Percentiles rank a stretch among this genome's conserved stretches.
These are phyloP conservation scores for Naganishia kalamii DNA, from an alignment of 768 basidiomycete genomes.

Conservation along the genomic window DNA sequence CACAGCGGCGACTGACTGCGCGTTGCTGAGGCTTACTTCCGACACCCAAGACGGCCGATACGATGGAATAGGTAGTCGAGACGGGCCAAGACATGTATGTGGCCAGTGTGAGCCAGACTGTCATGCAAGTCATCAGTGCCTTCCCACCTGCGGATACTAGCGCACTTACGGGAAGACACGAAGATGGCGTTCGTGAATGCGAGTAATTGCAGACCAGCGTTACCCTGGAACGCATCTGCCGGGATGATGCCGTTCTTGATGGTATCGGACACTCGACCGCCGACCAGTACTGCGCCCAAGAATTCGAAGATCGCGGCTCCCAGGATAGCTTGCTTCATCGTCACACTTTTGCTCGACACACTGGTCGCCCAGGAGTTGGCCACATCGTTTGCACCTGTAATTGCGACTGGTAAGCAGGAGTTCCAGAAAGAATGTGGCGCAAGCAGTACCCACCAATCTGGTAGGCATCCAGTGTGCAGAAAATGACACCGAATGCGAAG, in stretches of 20 bases:
- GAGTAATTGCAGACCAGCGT: conserved; percentile 49
- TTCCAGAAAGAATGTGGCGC: background rate
- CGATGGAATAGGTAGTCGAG: conserved; percentile 50
- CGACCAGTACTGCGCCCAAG: conserved; percentile 48
- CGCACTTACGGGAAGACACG: conserved; percentile 29
- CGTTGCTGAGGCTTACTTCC: conserved; percentile 28
- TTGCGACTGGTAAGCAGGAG: background rate
- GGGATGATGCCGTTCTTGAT: conserved; percentile 47
- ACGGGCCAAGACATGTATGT: conserved; percentile 48
- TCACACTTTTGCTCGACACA: conserved; percentile 48
- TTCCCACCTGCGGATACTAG: background rate
- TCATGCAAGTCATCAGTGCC: background rate
- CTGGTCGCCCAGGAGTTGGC: conserved; percentile 48
- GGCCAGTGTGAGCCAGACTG: conserved; percentile 37
- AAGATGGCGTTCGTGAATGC: conserved; percentile 48
- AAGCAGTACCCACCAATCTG: conserved; percentile 41
- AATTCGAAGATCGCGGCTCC: conserved; percentile 48
- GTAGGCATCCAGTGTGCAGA: conserved; percentile 46
- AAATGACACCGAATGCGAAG: conserved; percentile 45
- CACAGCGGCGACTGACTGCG: background rate
- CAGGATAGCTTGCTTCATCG: conserved; percentile 46
- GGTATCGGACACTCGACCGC: conserved; percentile 47
- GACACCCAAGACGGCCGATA: conserved; percentile 50
- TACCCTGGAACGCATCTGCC: conserved; percentile 38
- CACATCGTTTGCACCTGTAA: conserved; percentile 31